phyloP scores from a whole-genome alignment of 768 basidiomycete species.

The Peribolospora kevripleyi region DNA sequence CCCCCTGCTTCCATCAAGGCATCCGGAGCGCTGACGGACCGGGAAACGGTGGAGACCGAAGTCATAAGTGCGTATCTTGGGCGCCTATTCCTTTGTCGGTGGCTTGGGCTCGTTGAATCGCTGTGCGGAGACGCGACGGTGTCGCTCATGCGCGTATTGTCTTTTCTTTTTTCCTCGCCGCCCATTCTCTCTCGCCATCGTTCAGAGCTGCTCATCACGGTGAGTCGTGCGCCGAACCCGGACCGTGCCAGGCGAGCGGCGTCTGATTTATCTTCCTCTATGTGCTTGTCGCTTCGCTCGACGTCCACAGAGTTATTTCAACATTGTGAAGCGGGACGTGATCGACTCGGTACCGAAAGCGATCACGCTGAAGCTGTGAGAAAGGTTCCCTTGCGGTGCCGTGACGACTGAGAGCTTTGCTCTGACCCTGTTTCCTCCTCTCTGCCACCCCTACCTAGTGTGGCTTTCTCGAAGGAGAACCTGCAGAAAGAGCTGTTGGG shows the following conservation, averaged over 20 bases:
- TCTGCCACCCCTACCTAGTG: conserved; percentile 36
- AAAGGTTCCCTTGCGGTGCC: no score
- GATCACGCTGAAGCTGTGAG: conserved; percentile 31
- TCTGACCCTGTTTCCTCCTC: conserved; percentile 35
- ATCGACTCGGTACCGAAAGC: conserved; percentile 99
- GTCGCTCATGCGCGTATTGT: no score
- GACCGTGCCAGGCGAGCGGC: no score
- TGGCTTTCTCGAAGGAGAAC: conserved; percentile 39
- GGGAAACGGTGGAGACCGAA: conserved; percentile 95
- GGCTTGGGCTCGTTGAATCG: no score
- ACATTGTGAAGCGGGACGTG: conserved; percentile 97
- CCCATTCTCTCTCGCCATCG: not conserved
- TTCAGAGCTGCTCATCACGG: conserved; percentile 66
- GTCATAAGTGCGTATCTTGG: conserved; percentile 66
- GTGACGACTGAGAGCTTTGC: no score
- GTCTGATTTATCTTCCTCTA: conserved; percentile 24
- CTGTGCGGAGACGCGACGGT: no score
- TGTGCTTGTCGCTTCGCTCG: not conserved
- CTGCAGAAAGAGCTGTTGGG: conserved; percentile 81
- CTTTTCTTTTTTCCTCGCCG: no score
- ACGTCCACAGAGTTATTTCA: conserved; percentile 37
- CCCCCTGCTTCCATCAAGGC: conserved; percentile 75
- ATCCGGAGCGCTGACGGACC: conserved; percentile 67
- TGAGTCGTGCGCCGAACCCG: no score
- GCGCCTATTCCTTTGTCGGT: not conserved